Conservation (phyloP, 139 green algal species). For the Mesostigma viride region DNA sequence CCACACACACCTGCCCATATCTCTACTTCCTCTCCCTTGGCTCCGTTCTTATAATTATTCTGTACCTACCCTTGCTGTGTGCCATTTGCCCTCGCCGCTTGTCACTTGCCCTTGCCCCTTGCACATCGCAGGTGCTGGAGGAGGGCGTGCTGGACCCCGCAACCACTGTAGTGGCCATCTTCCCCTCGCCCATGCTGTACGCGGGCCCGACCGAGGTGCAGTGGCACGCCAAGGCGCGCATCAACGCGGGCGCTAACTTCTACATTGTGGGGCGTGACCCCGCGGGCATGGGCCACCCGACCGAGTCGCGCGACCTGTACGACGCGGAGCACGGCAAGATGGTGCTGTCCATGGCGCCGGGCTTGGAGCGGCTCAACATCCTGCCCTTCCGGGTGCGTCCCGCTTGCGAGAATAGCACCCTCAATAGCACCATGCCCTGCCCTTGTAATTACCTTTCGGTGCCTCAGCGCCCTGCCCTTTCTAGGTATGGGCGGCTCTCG, state of each 20-base stretch:
- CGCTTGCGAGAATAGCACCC: neutral
- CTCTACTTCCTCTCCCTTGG: no score
- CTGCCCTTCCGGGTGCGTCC: slow-evolving; percentile 19
- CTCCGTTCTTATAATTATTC: no score
- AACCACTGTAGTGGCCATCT: slow-evolving; percentile 27
- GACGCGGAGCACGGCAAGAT: slow-evolving; percentile 29
- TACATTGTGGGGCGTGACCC: slow-evolving; percentile 28
- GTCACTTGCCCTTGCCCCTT: no score
- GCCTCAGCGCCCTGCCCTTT: no score
- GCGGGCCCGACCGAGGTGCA: slow-evolving; percentile 28
- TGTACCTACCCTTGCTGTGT: no score
- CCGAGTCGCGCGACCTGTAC: slow-evolving; percentile 21
- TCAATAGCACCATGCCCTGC: no score
- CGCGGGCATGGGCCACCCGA: slow-evolving; percentile 28
- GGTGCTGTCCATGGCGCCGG: slow-evolving; percentile 28
- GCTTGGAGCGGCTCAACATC: slow-evolving; percentile 24
- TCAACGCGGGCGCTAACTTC: slow-evolving; percentile 26
- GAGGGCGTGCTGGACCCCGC: slow-evolving; percentile 25
- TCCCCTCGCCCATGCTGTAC: slow-evolving; percentile 29
- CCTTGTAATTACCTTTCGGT: no score
- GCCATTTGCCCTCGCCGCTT: no score
- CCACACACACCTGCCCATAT: no score
- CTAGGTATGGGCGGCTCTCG: no score
- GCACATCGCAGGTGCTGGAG: slow-evolving; percentile 27
- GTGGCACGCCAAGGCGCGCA: slow-evolving; percentile 27